Base-by-base conservation (phyloP, 805 yeast species). In the Candida dendrica region DNA sequence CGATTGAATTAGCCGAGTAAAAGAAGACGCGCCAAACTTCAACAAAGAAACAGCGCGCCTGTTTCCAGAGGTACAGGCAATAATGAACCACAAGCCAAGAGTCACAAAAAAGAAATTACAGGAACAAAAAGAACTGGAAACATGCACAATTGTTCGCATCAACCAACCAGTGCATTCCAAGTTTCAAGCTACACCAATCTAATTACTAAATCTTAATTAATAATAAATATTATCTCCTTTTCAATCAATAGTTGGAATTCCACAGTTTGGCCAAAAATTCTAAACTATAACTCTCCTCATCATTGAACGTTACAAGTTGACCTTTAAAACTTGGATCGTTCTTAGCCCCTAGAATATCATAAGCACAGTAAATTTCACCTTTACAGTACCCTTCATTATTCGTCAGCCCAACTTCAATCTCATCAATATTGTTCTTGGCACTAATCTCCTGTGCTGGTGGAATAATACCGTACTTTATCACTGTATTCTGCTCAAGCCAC, bases 291-390 rank as follows among this genome's bases (percentile, higher is more conserved):
- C 11, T 8, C 5, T 34, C 37, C 7, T 22, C 17, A 11, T 22
- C 37, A 34, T 8, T 19, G 10, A 47, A 45, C 34, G 42, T 38
- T 3, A 45, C 15, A 9, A 36, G 14, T 3, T 26, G 24, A 6
- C 47, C 51, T 13, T 50, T 45, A 32, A 29, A 46, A n/a, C 19
- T 18, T 3, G 34, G 38, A 17, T 41, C 48, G 4, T 40, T 32
- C 19, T 44, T 40, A 14, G 52, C 52, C 3, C 42, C 52, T 10
- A 50, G 24, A 7, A 50, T 19, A 37, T 48, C 46, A 33, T 50
- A 48, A 26, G 50, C 52, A 44, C 54, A 50, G 46, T 42, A 42
- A 3, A 45, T 43, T 24, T 42, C 22, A 6, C 32, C 32, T 13
- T 39, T 27, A 43, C 54, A 50, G 30, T 47, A 43, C 1, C 43